phyloP scores from a whole-genome alignment of 129 eudicot genomes.

The Rutidosis leptorrhynchoides region DNA sequence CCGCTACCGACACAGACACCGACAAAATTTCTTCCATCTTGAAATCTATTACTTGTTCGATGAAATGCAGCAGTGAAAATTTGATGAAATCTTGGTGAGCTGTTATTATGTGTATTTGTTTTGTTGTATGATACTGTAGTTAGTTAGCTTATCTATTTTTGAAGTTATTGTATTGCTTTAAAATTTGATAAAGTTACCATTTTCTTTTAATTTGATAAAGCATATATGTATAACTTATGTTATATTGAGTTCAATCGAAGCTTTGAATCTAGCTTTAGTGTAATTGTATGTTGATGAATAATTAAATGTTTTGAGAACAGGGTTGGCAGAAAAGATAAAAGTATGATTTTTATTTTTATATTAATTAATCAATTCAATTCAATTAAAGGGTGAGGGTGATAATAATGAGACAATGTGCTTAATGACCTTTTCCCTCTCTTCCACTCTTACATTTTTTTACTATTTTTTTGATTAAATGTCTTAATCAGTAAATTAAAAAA shows the following conservation, averaged over 20 bases:
- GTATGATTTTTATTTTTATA: conserved; percentile 17
- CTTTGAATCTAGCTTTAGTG: conserved; percentile 27
- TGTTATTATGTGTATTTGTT: conserved; percentile 10
- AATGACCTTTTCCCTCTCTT: conserved; percentile 20
- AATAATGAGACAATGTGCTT: conserved; percentile 32
- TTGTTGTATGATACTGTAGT: conserved; percentile 12
- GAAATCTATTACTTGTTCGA: conserved; percentile 20
- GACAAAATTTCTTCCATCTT: conserved; percentile 10
- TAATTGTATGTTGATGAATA: conserved; percentile 12
- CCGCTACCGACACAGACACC: conserved; percentile 12
- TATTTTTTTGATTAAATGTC: conserved; percentile 17
- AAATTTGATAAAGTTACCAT: too few species aligned
- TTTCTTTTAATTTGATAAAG: neutral
- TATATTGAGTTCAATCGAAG: conserved; percentile 16
- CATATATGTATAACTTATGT: conserved; percentile 2
- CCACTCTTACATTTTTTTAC: conserved; percentile 17
- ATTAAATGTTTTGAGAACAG: conserved; percentile 15
- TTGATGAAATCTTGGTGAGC: conserved; percentile 18
- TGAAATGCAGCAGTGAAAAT: conserved; percentile 14
- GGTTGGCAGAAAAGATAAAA: conserved; percentile 30
- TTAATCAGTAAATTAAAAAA: conserved; percentile 13
- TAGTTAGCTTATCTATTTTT: conserved; percentile 11
- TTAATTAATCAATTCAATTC: too few species aligned
- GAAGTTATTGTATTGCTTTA: conserved; percentile 13
- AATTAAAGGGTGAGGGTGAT: conserved; percentile 17